These are phyloP conservation scores for Penicillium verhagenii DNA, from an alignment of 495 filamentous ascomycete species.

Conservation along the genomic window DNA sequence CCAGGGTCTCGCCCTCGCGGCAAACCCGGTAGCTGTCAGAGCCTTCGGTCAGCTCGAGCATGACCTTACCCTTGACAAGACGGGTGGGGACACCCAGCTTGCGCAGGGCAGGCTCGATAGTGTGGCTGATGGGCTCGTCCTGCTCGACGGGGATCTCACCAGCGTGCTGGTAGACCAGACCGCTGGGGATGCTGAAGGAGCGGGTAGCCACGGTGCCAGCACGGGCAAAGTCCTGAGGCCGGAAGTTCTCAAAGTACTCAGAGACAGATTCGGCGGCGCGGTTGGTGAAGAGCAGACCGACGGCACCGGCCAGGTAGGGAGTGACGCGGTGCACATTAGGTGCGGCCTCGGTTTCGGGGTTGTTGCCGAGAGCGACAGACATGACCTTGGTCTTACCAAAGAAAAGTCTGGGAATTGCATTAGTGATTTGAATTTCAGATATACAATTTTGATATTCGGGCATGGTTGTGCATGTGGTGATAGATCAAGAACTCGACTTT, in stretches of 20 bases:
- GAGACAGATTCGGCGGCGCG: constrained; percentile 61
- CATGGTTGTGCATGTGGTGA: not conserved
- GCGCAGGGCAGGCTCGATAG: constrained; percentile 81
- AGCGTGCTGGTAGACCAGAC: constrained; percentile 69
- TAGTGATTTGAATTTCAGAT: constrained; percentile 12
- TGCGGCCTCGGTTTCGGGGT: constrained; percentile 71
- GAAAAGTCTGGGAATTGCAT: constrained; percentile 63
- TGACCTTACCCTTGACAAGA: constrained; percentile 83
- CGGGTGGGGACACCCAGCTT: constrained; percentile 85
- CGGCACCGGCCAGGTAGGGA: constrained; percentile 71
- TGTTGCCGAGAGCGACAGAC: constrained; percentile 81
- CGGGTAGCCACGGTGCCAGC: constrained; percentile 74
- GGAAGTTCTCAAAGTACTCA: constrained; percentile 65
- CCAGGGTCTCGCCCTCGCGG: constrained; percentile 74
- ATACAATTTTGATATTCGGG: not conserved
- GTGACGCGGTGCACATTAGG: constrained; percentile 67
- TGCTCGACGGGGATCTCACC: constrained; percentile 75
- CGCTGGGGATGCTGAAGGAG: constrained; percentile 73
- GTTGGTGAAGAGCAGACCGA: constrained; percentile 88
- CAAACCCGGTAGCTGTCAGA: constrained; percentile 70
- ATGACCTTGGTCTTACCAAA: constrained; percentile 99
- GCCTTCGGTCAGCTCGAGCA: constrained; percentile 72
- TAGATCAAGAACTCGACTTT: not conserved
- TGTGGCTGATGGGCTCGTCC: constrained; percentile 83
- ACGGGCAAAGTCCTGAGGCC: constrained; percentile 80